These are phyloP conservation scores for Loxodes magnus DNA, from an alignment of 73 alveolate species.

Conservation along the genomic window DNA sequence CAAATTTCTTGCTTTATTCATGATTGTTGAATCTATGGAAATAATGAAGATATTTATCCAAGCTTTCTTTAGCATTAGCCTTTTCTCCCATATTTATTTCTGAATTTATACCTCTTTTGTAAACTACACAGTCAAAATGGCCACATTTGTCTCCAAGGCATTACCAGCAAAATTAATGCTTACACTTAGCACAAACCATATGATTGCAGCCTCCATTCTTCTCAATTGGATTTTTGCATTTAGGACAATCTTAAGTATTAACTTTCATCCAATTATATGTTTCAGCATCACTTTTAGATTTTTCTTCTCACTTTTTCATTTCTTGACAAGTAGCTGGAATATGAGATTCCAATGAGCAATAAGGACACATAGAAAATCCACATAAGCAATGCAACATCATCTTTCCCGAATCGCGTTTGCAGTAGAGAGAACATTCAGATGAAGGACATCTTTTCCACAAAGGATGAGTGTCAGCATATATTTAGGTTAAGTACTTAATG, in stretches of 20 bases:
- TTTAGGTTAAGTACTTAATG: constrained; percentile 21
- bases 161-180: constrained; percentile 61
- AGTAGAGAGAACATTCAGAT: constrained; percentile 43
- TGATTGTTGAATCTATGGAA: constrained; percentile 69
- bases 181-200: constrained; percentile 62
- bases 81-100: constrained; percentile 42
- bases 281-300: constrained; percentile 38
- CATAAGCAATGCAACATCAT: constrained; percentile 34
- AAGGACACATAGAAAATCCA: constrained; percentile 37
- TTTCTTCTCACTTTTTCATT: constrained; percentile 41
- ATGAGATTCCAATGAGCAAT: constrained; percentile 49
- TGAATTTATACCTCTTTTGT: constrained; percentile 29
- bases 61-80: constrained; percentile 51
- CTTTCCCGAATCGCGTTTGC: too few relatives aligned
- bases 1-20: constrained; percentile 15
- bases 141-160: constrained; percentile 47
- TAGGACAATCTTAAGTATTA: constrained; percentile 51
- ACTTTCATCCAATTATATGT: constrained; percentile 40
- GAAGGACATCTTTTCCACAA: constrained; percentile 42
- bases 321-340: constrained; percentile 45
- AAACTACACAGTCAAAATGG: constrained; percentile 31
- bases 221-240: constrained; percentile 41
- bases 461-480: constrained; percentile 30
- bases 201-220: constrained; percentile 73
- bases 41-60: constrained; percentile 72